phyloP scores from a whole-genome alignment of 2,329 filamentous ascomycete species.

The Thermoascus crustaceus region DNA sequence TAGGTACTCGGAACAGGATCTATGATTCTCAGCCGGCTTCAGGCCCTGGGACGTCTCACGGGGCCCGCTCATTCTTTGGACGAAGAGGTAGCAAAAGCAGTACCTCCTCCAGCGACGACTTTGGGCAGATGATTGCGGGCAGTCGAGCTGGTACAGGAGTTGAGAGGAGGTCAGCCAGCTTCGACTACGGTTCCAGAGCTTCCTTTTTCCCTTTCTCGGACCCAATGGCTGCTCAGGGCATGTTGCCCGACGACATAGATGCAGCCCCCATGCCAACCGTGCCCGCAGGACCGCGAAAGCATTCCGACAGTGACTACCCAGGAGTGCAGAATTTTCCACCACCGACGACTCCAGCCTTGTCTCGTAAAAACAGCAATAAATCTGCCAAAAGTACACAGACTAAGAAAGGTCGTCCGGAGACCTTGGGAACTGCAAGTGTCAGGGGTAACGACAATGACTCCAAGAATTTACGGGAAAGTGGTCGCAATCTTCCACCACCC shows the following conservation, averaged over 20 bases:
- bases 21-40: slow-evolving; percentile 24
- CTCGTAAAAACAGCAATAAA: slow-evolving; percentile 36
- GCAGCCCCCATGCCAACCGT: slow-evolving; percentile 81
- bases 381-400: slow-evolving; percentile 31
- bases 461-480: slow-evolving; percentile 16
- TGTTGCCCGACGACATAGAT: slow-evolving; percentile 52
- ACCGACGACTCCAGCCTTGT: slow-evolving; percentile 26
- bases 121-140: slow-evolving; percentile 42
- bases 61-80: slow-evolving; percentile 45
- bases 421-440: slow-evolving; percentile 29
- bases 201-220: slow-evolving; percentile 17
- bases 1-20: slow-evolving; percentile 28
- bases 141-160: slow-evolving; percentile 23
- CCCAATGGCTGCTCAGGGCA: slow-evolving; percentile 14
- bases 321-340: slow-evolving; percentile 14
- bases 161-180: slow-evolving; percentile 37
- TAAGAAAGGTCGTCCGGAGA: slow-evolving; percentile 31
- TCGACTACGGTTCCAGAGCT: slow-evolving; percentile 35
- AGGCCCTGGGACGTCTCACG: slow-evolving; percentile 15
- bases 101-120: slow-evolving; percentile 69
- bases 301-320: slow-evolving; percentile 30
- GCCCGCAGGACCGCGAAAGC: slow-evolving; percentile 64
- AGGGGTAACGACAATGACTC: slow-evolving; percentile 24
- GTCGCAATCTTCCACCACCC: slow-evolving; percentile 29
- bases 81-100: slow-evolving; percentile 65